Evolutionary conservation across 129 eudicot genomes (phyloP), one percentile per base, ranked within the genome.

Genomic region (Flaveria robusta): DNA sequence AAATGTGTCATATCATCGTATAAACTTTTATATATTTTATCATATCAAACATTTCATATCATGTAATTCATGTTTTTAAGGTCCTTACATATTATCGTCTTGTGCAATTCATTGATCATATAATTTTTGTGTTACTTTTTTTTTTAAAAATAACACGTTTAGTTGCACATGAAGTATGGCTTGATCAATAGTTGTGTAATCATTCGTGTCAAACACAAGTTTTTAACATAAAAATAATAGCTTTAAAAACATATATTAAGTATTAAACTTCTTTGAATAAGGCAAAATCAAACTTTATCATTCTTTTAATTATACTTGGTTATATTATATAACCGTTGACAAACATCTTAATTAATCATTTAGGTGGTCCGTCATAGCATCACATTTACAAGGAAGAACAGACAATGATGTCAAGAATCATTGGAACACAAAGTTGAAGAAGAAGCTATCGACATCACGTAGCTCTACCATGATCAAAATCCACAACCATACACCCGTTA

Each of bases 351-450:
- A 50, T 29, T 66, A 51, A n/a, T 26, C 9, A 5, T 13, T 42
- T 80, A 91, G 94, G 80, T 91, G 93, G 97, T 86, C 93, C 10
- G 84, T 91, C 26, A 91, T 91, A 63, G 97, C 97, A 34, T 86
- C 97, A 10, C 84, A 86, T 18, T 84, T 91, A 74, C 85, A 72
- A 15, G 94, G 94, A 76, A 86, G 97, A 79, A 91, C 97, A 13
- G 97, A 91, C 27, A 90, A 90, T 76, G 96, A 90, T 75, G 85
- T 90, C 41, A 90, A 91, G 83, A 91, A 91, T 63, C 83, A 88
- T 27, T 91, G 97, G 97, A 90, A 91, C 84, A 88, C 93, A 41
- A 91, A 91, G 71, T 50, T 91, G 67, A 91, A 88, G 86, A 91
- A 88, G 86, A 88, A 88, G 72, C 55, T 86, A 26, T 15, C 56